These are phyloP conservation scores for Leccinum subspadiceum DNA, from an alignment of 1,284 basidiomycete species.

Conservation along the genomic window DNA sequence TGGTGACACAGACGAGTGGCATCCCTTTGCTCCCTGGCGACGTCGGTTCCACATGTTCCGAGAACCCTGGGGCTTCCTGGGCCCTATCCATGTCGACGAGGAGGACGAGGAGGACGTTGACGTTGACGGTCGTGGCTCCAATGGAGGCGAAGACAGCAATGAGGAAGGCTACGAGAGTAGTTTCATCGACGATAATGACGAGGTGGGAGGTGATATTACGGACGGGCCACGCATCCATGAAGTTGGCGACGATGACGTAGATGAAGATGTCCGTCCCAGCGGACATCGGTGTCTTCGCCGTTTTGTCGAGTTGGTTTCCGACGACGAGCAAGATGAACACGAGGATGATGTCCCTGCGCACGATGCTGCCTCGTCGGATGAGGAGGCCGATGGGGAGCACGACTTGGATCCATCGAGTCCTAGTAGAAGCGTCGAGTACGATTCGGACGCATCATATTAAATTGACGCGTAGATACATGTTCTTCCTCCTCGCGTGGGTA, in stretches of 20 bases:
- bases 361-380: constrained; percentile 18
- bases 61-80: constrained; percentile 17
- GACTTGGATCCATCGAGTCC: background rate
- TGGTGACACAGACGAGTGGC: constrained; percentile 26
- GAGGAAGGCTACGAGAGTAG: constrained; percentile 44
- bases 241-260: constrained; percentile 16
- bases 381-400: constrained; percentile 14
- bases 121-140: constrained; percentile 9
- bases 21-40: constrained; percentile 21
- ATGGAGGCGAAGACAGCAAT: constrained; percentile 28
- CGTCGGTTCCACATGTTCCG: constrained; percentile 18
- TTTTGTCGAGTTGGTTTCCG: constrained; percentile 15
- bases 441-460: constrained; percentile 3
- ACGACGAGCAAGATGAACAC: constrained; percentile 20
- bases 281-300: background rate
- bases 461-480: constrained; percentile 8
- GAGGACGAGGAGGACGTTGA: constrained; percentile 31
- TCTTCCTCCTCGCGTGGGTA: background rate
- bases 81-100: constrained; percentile 24
- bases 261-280: constrained; percentile 1
- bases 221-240: constrained; percentile 27
- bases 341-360: constrained; percentile 4
- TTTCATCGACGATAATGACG: constrained; percentile 47
- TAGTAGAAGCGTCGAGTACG: constrained; percentile 16
- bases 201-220: constrained; percentile 1